Percentiles rank a stretch among this genome's conserved stretches.
Evolutionary conservation across 2,329 filamentous ascomycete genomes (phyloP).

Genomic region (Diaporthe caulivora): DNA sequence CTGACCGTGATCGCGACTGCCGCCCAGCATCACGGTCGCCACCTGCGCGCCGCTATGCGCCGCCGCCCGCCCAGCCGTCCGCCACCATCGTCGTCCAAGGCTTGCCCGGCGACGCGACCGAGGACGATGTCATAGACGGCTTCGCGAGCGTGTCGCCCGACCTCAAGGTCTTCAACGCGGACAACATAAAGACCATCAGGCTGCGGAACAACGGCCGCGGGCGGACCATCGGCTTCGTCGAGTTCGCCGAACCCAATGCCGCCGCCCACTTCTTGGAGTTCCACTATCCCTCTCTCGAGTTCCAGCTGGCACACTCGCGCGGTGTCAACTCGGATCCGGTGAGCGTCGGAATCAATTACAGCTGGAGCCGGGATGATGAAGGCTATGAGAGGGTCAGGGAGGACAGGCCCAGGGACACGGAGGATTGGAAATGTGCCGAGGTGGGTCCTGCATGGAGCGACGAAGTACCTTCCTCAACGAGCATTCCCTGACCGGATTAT

Average conservation of each 20-base stretch:
- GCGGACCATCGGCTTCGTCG: slow-evolving; percentile 54
- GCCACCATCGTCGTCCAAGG: slow-evolving; percentile 65
- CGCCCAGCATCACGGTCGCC: slow-evolving; percentile 34
- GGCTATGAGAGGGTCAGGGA: slow-evolving; percentile 32
- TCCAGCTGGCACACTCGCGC: slow-evolving; percentile 49
- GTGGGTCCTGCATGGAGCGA: slow-evolving; percentile 41
- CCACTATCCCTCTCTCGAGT: slow-evolving; percentile 52
- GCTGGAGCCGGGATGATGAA: slow-evolving; percentile 50
- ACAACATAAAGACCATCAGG: slow-evolving; percentile 39
- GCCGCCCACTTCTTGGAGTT: slow-evolving; percentile 55
- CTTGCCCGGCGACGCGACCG: slow-evolving; percentile 60
- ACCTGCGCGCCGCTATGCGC: slow-evolving; percentile 26
- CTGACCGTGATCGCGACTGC: slow-evolving; percentile 17
- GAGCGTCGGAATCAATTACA: slow-evolving; percentile 51
- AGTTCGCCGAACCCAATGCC: slow-evolving; percentile 55
- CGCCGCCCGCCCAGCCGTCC: slow-evolving; percentile 42
- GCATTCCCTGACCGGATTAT: neutral
- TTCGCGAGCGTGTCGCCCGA: slow-evolving; percentile 40
- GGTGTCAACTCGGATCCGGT: slow-evolving; percentile 46
- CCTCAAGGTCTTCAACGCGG: slow-evolving; percentile 38
- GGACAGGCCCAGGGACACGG: slow-evolving; percentile 43
- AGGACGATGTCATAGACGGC: slow-evolving; percentile 54
- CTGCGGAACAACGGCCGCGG: slow-evolving; percentile 43
- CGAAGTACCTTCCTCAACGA: neutral
- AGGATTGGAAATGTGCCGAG: slow-evolving; percentile 55